Base-by-base conservation (phyloP, 2,329 filamentous ascomycete species). In the Lachnellula cervina region DNA sequence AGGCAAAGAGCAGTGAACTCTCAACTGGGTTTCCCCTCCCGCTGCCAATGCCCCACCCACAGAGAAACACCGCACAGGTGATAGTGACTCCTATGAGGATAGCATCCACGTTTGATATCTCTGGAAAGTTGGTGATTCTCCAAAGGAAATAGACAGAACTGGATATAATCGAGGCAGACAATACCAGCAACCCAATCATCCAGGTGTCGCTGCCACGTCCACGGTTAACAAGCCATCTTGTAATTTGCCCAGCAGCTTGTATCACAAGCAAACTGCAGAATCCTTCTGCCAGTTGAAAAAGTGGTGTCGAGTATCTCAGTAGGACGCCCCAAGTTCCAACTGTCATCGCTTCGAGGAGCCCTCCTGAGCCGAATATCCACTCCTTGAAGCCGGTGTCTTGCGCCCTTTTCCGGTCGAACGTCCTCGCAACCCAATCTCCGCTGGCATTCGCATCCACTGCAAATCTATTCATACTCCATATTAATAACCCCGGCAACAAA, bases 221-320 rank as follows among this genome's bases (percentile, higher is more conserved):
- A 67, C 89, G 80, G 74, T 97, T 97, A 54, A 97, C 93, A 32
- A 97, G 81, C 87, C 91, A 97, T 71, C 90, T 83, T 19, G 94
- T 96, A 62, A 97, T 91, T 71, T 97, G 93, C 0, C 94, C 94
- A 14, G 89, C 87, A 17, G 92, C 90, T 73, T 99, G 94, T 56
- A 99, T 97, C 62, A 97, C 92, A 55, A 97, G 76, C 65, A 99
- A 76, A 68, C 90, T 97, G 77, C 94, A 97, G 75, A 99, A 99
- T 6, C 94, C 94, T 73, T 99, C 94, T 51, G 89, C 83, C 8
- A 99, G 78, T 74, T 99, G 94, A 76, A 97, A 99, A 51, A 96
- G 81, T 0, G 94, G 94, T 4, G 90, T 95, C 35, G 92, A 96
- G 77, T 95, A 97, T 68, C 87, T 82, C 72, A 99, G 74, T 49